These are phyloP conservation scores for Sporothrix brasiliensis DNA, from an alignment of 2,329 filamentous ascomycete species.

Conservation along the genomic window DNA sequence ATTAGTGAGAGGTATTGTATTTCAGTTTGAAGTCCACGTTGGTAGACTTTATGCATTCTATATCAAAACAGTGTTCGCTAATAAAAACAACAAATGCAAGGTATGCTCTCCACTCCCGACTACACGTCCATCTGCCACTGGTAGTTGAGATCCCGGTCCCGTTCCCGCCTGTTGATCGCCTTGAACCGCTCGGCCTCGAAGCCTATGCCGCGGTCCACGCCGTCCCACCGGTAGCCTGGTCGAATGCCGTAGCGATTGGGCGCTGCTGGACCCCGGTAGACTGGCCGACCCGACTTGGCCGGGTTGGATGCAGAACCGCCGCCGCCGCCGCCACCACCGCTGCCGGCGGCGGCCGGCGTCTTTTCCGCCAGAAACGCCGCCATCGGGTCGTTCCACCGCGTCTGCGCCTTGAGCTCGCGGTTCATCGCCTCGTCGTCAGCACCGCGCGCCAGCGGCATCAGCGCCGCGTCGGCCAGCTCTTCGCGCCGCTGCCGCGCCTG, in stretches of 20 bases:
- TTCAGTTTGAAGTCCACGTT: not conserved
- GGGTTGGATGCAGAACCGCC: constrained; percentile 16
- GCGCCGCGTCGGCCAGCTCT: constrained; percentile 75
- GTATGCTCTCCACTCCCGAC: not conserved
- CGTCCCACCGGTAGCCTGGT: constrained; percentile 94
- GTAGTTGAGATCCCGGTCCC: constrained; percentile 81
- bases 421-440: constrained; percentile 90
- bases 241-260: constrained; percentile 94
- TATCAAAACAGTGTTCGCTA: not conserved
- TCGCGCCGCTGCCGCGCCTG: constrained; percentile 67
- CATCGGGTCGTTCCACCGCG: constrained; percentile 94
- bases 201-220: constrained; percentile 89
- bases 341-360: constrained; percentile 40
- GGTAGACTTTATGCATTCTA: not conserved
- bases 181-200: constrained; percentile 94
- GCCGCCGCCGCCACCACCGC: constrained; percentile 37
- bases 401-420: constrained; percentile 71
- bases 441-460: constrained; percentile 76
- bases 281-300: constrained; percentile 53
- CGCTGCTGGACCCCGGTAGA: constrained; percentile 77
- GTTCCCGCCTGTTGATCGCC: constrained; percentile 74
- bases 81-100: not conserved
- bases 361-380: constrained; percentile 68
- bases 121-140: constrained; percentile 87
- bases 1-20: not conserved